A percentile compares a stretch with the other conserved stretches of the same genome.
Evolutionary conservation across 345 rosid species (phyloP).

Genomic region (Salix suchowensis): DNA sequence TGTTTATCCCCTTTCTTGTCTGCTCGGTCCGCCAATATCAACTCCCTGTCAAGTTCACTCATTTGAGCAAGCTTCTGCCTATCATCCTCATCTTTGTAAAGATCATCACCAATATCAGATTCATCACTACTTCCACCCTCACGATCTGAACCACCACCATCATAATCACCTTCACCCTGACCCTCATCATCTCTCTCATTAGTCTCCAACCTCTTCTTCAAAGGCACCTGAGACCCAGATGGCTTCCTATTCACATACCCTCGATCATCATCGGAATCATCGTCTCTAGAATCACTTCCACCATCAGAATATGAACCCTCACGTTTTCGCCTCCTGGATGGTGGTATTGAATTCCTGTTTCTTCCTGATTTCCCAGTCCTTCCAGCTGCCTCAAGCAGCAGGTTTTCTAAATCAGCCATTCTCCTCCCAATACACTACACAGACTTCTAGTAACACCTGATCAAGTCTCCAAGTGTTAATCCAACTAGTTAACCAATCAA

Average conservation of each 20-base stretch:
- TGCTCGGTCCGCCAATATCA: slow-evolving; percentile 82
- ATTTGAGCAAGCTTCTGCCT: slow-evolving; percentile 64
- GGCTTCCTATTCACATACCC: slow-evolving; percentile 78
- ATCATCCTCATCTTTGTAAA: slow-evolving; percentile 84
- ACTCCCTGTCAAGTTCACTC: slow-evolving; percentile 88
- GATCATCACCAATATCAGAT: slow-evolving; percentile 86
- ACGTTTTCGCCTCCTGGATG: slow-evolving; percentile 51
- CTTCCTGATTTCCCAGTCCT: slow-evolving; percentile 62
- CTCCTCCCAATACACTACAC: background rate
- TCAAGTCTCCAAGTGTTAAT: background rate
- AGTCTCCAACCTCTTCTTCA: slow-evolving; percentile 82
- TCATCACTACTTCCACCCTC: slow-evolving; percentile 76
- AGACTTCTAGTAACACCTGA: background rate
- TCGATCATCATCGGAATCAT: slow-evolving; percentile 70
- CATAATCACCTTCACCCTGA: slow-evolving; percentile 60
- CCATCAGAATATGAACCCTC: slow-evolving; percentile 87
- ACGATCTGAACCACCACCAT: slow-evolving; percentile 51
- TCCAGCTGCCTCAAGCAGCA: slow-evolving; percentile 97
- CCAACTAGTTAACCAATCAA: slow-evolving; percentile 1
- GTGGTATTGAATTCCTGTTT: slow-evolving; percentile 47
- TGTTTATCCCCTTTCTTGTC: slow-evolving; percentile 88
- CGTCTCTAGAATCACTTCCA: slow-evolving; percentile 88
- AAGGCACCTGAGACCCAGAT: slow-evolving; percentile 86
- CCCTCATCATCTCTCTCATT: slow-evolving; percentile 77
- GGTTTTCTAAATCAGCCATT: slow-evolving; percentile 87